Conservation (phyloP, 2,329 filamentous ascomycete genomes). For the Paramyrothecium sp. region DNA sequence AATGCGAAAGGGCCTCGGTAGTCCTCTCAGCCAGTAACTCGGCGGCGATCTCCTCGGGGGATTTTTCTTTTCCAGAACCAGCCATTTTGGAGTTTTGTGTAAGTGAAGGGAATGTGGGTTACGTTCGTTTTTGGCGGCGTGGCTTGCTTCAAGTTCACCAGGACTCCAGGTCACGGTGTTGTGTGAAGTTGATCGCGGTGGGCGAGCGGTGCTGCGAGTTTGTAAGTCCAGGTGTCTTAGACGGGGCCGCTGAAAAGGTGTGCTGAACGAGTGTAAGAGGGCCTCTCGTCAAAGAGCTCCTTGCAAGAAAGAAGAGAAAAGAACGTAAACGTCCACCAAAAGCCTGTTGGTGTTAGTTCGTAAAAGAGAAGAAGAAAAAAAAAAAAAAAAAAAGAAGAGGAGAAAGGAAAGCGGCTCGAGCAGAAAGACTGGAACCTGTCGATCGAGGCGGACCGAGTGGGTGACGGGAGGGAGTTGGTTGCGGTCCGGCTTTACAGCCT, state of each 20-base stretch:
- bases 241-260: no score
- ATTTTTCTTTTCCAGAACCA: slow-evolving; percentile 16
- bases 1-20: slow-evolving; percentile 55
- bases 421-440: neutral
- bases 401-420: neutral
- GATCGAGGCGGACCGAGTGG: no score
- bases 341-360: neutral
- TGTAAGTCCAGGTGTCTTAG: no score
- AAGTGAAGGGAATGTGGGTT: slow-evolving; percentile 1
- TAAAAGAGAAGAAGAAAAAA: neutral
- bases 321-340: neutral
- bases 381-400: slow-evolving; percentile 1
- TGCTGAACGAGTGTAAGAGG: no score
- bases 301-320: neutral
- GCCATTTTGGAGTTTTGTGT: slow-evolving; percentile 14
- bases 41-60: slow-evolving; percentile 9
- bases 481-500: no score
- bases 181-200: no score
- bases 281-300: neutral
- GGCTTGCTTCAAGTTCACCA: no score
- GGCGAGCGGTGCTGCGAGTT: no score
- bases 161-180: no score
- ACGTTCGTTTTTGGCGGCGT: no score
- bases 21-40: slow-evolving; percentile 8
- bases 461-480: no score